Conservation (phyloP, 2,329 filamentous ascomycete genomes). For the Fusarium phyllophilum region DNA sequence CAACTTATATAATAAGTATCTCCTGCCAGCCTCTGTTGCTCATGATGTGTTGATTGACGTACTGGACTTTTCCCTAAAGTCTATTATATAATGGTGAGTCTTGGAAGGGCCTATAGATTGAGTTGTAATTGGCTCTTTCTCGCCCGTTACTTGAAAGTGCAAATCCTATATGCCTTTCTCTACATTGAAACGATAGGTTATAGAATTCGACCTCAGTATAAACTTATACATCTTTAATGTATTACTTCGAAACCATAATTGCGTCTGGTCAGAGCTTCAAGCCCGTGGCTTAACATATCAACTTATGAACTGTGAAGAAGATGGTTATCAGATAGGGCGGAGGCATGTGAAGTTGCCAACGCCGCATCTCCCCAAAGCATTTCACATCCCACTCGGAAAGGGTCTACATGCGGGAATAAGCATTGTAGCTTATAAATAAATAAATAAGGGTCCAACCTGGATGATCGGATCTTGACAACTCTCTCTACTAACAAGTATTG, state of each 20-base stretch:
- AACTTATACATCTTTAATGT: neutral
- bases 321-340: neutral
- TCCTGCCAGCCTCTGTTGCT: neutral
- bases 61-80: neutral
- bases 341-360: neutral
- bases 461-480: neutral
- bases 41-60: neutral
- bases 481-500: neutral
- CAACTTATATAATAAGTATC: neutral
- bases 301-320: too few species aligned
- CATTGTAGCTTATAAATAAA: neutral
- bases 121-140: accelerated
- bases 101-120: too few species aligned
- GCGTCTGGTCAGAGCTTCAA: too few species aligned
- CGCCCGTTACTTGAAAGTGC: neutral
- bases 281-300: neutral
- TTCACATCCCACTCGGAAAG: slow-evolving; percentile 14
- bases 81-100: too few species aligned
- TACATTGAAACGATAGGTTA: neutral
- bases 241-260: neutral
- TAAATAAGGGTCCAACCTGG: neutral
- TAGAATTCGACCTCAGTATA: too few species aligned
- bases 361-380: neutral
- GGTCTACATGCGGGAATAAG: neutral
- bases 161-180: neutral